Evolutionary conservation across 2,329 filamentous ascomycete genomes (phyloP).

Genomic region (Colletotrichum siamense): DNA sequence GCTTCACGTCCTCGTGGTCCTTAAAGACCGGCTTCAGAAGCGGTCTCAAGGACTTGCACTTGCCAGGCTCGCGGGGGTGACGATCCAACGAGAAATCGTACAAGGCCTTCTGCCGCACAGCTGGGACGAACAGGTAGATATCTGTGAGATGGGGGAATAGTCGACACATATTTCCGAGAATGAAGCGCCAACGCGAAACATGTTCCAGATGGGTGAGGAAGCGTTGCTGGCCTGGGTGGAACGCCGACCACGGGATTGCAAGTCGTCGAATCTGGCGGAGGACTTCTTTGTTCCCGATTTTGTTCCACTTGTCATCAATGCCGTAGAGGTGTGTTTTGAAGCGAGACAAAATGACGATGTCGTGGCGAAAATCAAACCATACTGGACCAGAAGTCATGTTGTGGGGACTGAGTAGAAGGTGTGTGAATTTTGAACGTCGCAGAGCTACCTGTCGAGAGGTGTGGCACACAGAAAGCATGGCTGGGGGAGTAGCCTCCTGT

Average conservation of each 20-base stretch:
- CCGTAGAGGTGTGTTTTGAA: not conserved
- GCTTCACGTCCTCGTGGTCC: not conserved
- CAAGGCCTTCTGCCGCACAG: not conserved
- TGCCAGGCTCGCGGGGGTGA: not conserved
- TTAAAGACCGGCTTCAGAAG: not conserved
- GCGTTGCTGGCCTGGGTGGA: not conserved
- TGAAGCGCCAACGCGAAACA: not conserved
- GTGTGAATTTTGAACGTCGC: not conserved
- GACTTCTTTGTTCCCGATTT: not conserved
- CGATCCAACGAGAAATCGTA: not conserved
- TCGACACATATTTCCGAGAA: not conserved
- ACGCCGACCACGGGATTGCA: not conserved
- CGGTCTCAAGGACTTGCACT: not conserved
- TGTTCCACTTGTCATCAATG: not conserved
- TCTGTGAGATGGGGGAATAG: not conserved
- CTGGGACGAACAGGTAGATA: not conserved
- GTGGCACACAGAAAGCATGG: not conserved
- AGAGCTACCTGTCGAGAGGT: not conserved
- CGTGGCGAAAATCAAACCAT: not conserved
- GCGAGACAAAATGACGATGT: not conserved
- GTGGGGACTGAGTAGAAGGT: not conserved
- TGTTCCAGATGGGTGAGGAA: not conserved
- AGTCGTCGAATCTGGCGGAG: not conserved
- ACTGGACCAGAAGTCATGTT: not conserved
- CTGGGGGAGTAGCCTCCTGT: not conserved